A percentile compares a stretch with the other conserved stretches of the same genome.
phyloP scores from a whole-genome alignment of 331 rosid genomes.

The Malus hybrid region DNA sequence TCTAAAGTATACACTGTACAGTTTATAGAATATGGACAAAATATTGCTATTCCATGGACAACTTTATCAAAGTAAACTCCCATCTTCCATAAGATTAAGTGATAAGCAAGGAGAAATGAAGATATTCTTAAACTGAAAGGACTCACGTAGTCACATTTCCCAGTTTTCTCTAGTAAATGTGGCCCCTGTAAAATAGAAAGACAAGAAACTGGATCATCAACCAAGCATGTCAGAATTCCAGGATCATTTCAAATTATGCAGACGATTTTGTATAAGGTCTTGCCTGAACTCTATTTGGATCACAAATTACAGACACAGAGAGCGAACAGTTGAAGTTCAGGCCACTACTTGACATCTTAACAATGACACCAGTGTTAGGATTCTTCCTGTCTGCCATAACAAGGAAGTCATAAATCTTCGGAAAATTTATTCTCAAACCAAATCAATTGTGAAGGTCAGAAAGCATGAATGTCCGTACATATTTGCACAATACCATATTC shows the following conservation, averaged over 20 bases:
- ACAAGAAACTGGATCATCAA: conserved; percentile 5
- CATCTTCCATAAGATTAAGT: not conserved
- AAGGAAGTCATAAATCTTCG: conserved; percentile 3
- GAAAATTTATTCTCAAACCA: not conserved
- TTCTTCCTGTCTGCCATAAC: conserved; percentile 57
- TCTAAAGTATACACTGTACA: not conserved
- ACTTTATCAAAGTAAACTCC: not conserved
- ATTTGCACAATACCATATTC: not conserved
- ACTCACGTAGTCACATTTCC: conserved; percentile 80
- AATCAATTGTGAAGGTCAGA: conserved; percentile 8
- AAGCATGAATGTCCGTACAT: not conserved
- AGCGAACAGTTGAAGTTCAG: conserved; percentile 67
- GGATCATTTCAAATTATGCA: conserved; percentile 2
- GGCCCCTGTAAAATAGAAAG: conserved; percentile 57
- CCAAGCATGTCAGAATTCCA: conserved; percentile 6
- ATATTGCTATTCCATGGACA: not conserved
- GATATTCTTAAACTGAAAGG: conserved; percentile 12
- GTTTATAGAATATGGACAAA: not conserved
- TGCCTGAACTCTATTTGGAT: conserved; percentile 62
- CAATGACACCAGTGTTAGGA: conserved; percentile 64
- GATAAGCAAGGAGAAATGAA: conserved; percentile 10
- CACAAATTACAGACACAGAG: conserved; percentile 73
- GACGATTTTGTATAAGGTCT: not conserved
- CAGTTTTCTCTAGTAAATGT: conserved; percentile 40
- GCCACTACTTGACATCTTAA: conserved; percentile 61